phyloP scores from a whole-genome alignment of 371 early-diverging fungal genomes.

The Circinella umbellata region DNA sequence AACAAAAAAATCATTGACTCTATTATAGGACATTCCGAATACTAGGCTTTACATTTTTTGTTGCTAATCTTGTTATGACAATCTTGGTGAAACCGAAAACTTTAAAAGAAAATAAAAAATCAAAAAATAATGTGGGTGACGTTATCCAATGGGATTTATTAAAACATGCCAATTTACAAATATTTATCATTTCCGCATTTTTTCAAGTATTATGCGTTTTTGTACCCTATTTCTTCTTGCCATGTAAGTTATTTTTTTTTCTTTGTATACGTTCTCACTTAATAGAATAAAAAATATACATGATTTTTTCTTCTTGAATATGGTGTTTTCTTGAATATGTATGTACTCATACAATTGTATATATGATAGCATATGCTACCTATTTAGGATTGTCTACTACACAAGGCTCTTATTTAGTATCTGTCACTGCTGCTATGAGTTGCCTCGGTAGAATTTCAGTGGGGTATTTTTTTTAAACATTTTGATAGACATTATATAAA shows the following conservation, averaged over 20 bases:
- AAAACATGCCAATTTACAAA: conserved; percentile 12
- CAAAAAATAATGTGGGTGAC: not conserved
- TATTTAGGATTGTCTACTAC: conserved; percentile 19
- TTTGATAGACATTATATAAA: not conserved
- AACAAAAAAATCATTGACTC: no score
- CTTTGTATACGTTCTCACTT: no score
- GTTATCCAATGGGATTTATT: conserved; percentile 15
- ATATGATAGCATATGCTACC: conserved; percentile 14
- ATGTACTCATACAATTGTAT: not conserved
- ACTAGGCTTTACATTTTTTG: conserved; percentile 16
- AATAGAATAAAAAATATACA: no score
- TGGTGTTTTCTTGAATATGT: no score
- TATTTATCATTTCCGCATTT: conserved; percentile 13
- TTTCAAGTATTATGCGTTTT: conserved; percentile 9
- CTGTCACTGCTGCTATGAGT: conserved; percentile 52
- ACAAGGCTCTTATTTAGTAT: conserved; percentile 39
- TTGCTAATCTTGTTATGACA: conserved; percentile 10
- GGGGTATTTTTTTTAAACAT: conserved; percentile 17
- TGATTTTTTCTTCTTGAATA: no score
- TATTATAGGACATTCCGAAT: conserved; percentile 43
- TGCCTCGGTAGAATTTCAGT: conserved; percentile 58
- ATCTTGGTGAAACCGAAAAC: conserved; percentile 15
- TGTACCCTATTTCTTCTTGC: conserved; percentile 22
- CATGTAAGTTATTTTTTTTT: conserved; percentile 8
- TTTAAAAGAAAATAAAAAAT: not conserved